Base-by-base conservation (phyloP, 257 asterid genomes). In the Przewalskia tangutica region DNA sequence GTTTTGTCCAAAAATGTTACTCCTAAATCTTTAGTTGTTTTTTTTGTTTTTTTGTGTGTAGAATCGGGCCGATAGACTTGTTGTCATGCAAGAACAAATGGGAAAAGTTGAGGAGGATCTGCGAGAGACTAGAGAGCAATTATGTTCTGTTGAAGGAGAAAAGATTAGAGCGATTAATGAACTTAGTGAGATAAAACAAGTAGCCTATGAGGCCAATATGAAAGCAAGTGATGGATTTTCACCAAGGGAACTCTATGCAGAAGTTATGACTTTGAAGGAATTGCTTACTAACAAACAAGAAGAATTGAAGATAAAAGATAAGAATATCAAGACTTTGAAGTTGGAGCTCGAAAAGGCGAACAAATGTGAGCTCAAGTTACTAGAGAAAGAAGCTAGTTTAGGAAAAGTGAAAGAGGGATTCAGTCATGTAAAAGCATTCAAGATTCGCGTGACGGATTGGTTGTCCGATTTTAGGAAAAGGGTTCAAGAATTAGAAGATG, bases 101-200 rank as follows among this genome's bases (percentile, higher is more conserved):
- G 88, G 82, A 62, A 90, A 86, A 84, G 76, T 85, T 55, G 93
- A 91, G 84, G 89, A 86, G 85, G 98, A 92, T 80, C 66, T 88
- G 54, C 84, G 84, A 82, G 77, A 85, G 86, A 85, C 90, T 0
- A 87, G 82, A 65, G 89, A 89, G 34, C 83, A 86, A 17, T 56
- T 86, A 4, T 62, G 42, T 46, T 82, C 53, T 4, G 77, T 51
- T n/a, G 87, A 85, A 79, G 64, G 59, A 32, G 94, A 91, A 77
- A 87, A 87, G 48, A 53, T 71, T n/a, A 84, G 56, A 63, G 85
- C 88, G 50, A 66, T 88, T 58, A 80, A 85, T 79, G 89, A 91
- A 38, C 85, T 76, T 32, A 79, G 53, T 82, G 89, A 82, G 87
- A 89, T 81, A 1, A 87, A 77, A 76, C 80, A 82, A 1, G 82